These are phyloP conservation scores for Lachnellula arida DNA, from an alignment of 2,329 filamentous ascomycete species.

Conservation along the genomic window DNA sequence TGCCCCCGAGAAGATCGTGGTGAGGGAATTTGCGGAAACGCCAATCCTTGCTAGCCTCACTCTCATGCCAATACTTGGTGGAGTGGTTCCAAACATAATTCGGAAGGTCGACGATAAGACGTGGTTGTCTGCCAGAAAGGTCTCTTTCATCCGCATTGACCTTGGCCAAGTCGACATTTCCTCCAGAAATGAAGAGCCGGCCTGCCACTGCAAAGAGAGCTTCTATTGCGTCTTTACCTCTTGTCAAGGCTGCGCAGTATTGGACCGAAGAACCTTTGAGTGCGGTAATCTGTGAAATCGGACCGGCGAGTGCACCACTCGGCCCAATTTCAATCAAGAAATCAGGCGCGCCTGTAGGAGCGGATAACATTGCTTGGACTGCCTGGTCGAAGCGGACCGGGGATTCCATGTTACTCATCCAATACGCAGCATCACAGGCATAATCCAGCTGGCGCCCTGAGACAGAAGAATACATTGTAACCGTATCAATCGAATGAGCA, in stretches of 20 bases:
- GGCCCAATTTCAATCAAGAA: slow-evolving; percentile 33
- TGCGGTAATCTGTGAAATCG: slow-evolving; percentile 25
- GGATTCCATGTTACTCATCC: slow-evolving; percentile 16
- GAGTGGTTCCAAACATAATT: slow-evolving; percentile 51
- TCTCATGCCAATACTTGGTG: slow-evolving; percentile 50
- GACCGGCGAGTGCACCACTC: slow-evolving; percentile 31
- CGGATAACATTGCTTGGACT: not conserved
- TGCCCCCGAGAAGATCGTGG: slow-evolving; percentile 46
- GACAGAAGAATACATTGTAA: not conserved
- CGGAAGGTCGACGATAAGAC: slow-evolving; percentile 39
- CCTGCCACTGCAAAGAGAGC: slow-evolving; percentile 39
- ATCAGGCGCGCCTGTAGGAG: not conserved
- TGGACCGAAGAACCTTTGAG: slow-evolving; percentile 25
- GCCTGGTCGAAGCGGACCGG: slow-evolving; percentile 15
- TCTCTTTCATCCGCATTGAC: slow-evolving; percentile 33
- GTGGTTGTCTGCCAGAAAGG: not conserved
- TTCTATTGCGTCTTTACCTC: slow-evolving; percentile 45
- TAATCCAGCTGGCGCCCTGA: slow-evolving; percentile 4
- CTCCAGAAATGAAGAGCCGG: slow-evolving; percentile 4
- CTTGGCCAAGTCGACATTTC: no score
- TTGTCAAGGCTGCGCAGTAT: slow-evolving; percentile 38
- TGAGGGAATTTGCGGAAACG: slow-evolving; percentile 42
- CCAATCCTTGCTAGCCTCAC: slow-evolving; percentile 40
- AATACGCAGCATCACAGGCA: slow-evolving; percentile 10
- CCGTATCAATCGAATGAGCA: not conserved